These are phyloP conservation scores for Neurospora sp. DNA, from an alignment of 495 filamentous ascomycete genomes.

Conservation along the genomic window DNA sequence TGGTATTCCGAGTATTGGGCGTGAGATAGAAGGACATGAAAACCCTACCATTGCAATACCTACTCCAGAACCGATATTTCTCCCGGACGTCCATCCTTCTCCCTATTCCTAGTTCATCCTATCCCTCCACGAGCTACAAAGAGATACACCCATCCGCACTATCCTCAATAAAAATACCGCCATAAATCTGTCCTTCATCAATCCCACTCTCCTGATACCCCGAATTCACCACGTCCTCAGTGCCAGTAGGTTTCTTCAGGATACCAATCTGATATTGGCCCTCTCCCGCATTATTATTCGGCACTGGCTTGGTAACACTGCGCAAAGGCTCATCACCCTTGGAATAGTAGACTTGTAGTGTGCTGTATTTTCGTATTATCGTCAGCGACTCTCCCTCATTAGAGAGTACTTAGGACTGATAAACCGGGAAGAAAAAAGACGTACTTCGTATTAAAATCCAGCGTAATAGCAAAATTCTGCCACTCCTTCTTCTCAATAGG, in stretches of 20 bases:
- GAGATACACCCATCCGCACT: constrained; percentile 34
- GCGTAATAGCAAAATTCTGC: constrained; percentile 51
- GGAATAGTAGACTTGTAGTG: constrained; percentile 46
- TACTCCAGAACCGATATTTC: neutral
- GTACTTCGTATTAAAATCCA: constrained; percentile 43
- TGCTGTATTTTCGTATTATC: constrained; percentile 21
- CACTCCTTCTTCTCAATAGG: constrained; percentile 31
- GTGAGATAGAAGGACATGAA: neutral
- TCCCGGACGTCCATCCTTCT: neutral
- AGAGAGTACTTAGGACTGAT: too few species aligned
- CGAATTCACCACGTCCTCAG: constrained; percentile 39
- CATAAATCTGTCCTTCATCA: constrained; percentile 45
- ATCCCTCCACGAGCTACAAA: constrained; percentile 13
- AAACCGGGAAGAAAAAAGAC: too few species aligned
- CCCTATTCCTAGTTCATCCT: neutral
- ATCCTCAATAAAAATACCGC: constrained; percentile 47
- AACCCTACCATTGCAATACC: neutral
- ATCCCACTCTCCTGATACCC: constrained; percentile 42
- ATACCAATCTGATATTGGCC: constrained; percentile 50
- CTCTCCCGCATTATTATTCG: constrained; percentile 42
- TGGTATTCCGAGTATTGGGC: neutral
- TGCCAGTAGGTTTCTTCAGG: constrained; percentile 47
- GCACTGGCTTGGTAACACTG: constrained; percentile 34
- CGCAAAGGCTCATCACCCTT: constrained; percentile 34
- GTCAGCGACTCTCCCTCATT: too few species aligned